These are phyloP conservation scores for Selaginella tamariscina DNA, from an alignment of 75 land plant genomes.

Conservation along the genomic window DNA sequence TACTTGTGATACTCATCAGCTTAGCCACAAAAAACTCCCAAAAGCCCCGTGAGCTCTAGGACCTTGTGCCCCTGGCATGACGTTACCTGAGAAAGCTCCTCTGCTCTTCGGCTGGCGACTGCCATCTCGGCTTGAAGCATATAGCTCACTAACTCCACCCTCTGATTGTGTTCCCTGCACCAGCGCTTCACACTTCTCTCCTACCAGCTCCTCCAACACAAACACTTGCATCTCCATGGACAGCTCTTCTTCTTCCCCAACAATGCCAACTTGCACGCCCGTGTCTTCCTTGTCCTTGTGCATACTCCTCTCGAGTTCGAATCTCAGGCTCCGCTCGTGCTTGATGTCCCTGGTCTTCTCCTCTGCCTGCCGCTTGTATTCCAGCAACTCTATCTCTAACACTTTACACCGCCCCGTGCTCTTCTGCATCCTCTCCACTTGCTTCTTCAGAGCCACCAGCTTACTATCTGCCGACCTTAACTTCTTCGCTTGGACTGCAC, in stretches of 20 bases:
- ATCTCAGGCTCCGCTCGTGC: not conserved
- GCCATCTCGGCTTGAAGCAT: constrained; percentile 1
- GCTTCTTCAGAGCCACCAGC: constrained; percentile 6
- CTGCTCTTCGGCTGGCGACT: not conserved
- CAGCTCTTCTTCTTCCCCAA: not conserved
- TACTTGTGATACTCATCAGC: not conserved
- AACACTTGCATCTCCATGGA: not conserved
- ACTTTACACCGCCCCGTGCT: not conserved
- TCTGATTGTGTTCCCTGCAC: not conserved
- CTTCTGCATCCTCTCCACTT: not conserved
- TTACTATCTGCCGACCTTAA: not conserved
- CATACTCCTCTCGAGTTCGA: not conserved
- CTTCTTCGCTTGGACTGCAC: not conserved
- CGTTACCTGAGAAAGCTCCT: not conserved
- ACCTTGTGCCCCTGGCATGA: not conserved
- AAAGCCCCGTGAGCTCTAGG: not conserved
- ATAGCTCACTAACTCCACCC: not conserved
- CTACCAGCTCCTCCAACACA: not conserved
- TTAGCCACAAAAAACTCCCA: not conserved
- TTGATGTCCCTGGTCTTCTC: constrained; percentile 5
- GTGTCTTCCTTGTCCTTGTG: not conserved
- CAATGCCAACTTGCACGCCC: not conserved
- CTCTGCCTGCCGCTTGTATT: not conserved
- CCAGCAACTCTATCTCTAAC: not conserved
- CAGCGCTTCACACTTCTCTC: constrained; percentile 2